Percentiles rank a stretch among this genome's conserved stretches.
Evolutionary conservation across 768 basidiomycete genomes (phyloP).

Genomic region (Kwoniella pini): DNA sequence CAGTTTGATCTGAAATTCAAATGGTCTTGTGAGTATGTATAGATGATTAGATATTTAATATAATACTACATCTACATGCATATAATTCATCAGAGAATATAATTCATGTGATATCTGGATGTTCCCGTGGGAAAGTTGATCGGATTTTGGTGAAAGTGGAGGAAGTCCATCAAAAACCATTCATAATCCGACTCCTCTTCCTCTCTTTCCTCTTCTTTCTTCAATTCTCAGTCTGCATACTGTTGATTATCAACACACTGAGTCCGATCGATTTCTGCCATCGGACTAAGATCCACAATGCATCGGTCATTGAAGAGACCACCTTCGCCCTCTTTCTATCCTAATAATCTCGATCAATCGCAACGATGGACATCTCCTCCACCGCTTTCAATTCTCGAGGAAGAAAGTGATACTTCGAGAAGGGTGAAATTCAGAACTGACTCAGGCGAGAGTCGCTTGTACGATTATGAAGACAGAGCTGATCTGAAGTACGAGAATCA

Average conservation of each 20-base stretch:
- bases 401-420: conserved; percentile 11
- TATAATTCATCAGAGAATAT: neutral
- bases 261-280: too few relatives aligned
- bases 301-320: neutral
- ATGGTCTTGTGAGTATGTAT: too few relatives aligned
- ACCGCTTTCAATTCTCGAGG: neutral
- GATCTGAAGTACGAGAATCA: too few relatives aligned
- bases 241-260: too few relatives aligned
- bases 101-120: neutral
- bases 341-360: neutral
- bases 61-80: conserved; percentile 8
- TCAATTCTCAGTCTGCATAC: too few relatives aligned
- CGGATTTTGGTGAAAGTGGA: neutral
- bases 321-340: neutral
- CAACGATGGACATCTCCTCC: neutral
- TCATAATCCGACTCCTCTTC: neutral
- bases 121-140: conserved; percentile 16
- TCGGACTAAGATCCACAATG: too few relatives aligned
- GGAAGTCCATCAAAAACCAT: neutral
- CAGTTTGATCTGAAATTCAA: too few relatives aligned
- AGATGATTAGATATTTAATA: neutral
- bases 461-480: too few relatives aligned
- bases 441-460: too few relatives aligned
- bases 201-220: conserved; percentile 2
- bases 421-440: neutral